Evolutionary conservation across 441 rosid genomes (phyloP).

Genomic region (Raphanus hybrid): DNA sequence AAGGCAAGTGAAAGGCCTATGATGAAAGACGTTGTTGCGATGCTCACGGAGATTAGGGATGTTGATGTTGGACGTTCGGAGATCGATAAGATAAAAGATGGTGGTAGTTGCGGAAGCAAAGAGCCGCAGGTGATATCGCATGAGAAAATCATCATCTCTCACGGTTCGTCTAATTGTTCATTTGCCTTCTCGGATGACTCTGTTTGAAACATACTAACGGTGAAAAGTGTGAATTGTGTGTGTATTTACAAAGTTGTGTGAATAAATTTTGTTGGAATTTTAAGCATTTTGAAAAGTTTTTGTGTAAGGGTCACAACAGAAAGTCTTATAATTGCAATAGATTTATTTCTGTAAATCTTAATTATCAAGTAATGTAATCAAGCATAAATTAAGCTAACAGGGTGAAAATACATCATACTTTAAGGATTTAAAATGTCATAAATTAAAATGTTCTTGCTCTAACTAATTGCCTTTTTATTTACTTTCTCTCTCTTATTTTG

Average conservation of each 20-base stretch:
- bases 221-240: conserved; percentile 6
- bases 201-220: conserved; percentile 4
- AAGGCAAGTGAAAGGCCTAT: conserved; percentile 79
- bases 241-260: conserved; percentile 21
- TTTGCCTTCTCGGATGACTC: conserved; percentile 41
- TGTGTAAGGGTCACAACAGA: not conserved
- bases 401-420: not conserved
- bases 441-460: not conserved
- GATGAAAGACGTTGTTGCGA: conserved; percentile 89
- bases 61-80: conserved; percentile 29
- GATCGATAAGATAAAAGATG: conserved; percentile 20
- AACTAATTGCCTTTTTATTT: not conserved
- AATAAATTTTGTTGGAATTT: conserved; percentile 20
- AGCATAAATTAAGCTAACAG: not conserved
- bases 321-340: not conserved
- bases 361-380: not conserved
- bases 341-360: not conserved
- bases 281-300: not conserved
- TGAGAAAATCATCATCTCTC: conserved; percentile 35
- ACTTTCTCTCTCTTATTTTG: not conserved
- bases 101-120: conserved; percentile 27
- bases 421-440: no score
- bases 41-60: conserved; percentile 70
- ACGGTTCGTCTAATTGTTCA: conserved; percentile 39
- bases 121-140: conserved; percentile 25